Evolutionary conservation across 148 eudicot species (phyloP), one percentile per base, ranked within the genome.

Genomic region (Chenopodium berlandieri): DNA sequence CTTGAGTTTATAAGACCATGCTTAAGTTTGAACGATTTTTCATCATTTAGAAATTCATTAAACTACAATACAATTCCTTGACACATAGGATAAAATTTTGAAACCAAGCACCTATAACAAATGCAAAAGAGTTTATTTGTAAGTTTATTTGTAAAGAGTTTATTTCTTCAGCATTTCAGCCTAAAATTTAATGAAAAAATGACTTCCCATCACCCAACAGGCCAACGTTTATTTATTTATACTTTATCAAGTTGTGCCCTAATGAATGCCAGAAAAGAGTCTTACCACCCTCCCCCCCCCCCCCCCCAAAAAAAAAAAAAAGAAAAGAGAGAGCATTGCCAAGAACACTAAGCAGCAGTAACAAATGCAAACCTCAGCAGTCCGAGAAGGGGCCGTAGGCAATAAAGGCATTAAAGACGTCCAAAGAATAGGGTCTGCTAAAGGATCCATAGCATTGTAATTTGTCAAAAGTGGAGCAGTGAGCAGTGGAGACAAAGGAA

Each of bases 401-500:
- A 93, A 87, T 84, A 84, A 85, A 73, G 98, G 93, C 83, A 87
- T 88, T 34, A 94, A 87, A 78, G 97, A 82, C 17, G 95, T 83
- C 99, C 99, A 94, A 48, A 94, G 92, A 71, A 82, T 79, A 56
- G 98, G 94, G 60, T 96, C 99, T 7, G 89, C 82, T 73, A 96
- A 89, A 56, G 93, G 92, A 83, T 94, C 98, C 12, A 94, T 83
- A 14, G 88, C 64, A 77, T 84, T 94, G 86, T 94, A 94, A 76
- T 79, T 90, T 63, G 99, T 92, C 82, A 94, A 75, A 78, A 94
- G 93, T 25, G 98, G 98, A 62, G 97, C 94, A 63, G 97, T 87
- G 80, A 96, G 76, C 75, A 94, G 86, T 58, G 94, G 84, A 76
- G 92, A 75, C 83, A 94, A 84, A 23, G 93, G 93, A 80, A 88